Conservation (phyloP, 2,329 filamentous ascomycete species). For the Exserohilum turcica region DNA sequence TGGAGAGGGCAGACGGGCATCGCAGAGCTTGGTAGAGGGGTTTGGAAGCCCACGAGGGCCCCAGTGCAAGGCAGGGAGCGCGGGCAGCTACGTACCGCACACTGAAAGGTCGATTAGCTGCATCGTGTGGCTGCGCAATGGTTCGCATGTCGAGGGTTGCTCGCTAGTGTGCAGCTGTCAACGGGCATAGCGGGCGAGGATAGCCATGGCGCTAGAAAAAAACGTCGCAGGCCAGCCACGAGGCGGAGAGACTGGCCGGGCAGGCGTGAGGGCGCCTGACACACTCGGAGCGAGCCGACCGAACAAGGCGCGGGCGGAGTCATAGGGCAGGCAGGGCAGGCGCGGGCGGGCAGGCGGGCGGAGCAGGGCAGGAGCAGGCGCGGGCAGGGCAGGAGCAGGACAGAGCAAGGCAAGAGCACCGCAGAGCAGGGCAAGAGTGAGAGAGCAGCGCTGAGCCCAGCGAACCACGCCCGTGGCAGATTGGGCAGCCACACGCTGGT, state of each 20-base stretch:
- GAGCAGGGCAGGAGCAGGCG: no score
- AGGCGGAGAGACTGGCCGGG: conserved; percentile 11
- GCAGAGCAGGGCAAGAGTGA: no score
- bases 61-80: not conserved
- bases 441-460: no score
- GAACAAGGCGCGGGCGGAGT: conserved; percentile 23
- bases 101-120: conserved; percentile 13
- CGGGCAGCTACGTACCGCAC: not conserved
- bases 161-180: conserved; percentile 26
- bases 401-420: no score
- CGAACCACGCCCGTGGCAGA: conserved; percentile 5
- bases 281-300: conserved; percentile 28
- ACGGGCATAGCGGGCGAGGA: conserved; percentile 35
- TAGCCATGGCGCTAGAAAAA: conserved; percentile 32
- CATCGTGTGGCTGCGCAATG: conserved; percentile 17
- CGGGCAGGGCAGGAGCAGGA: no score
- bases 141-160: conserved; percentile 10
- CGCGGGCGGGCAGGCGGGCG: no score
- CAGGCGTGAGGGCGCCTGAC: conserved; percentile 8
- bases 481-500: conserved; percentile 1
- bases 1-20: conserved; percentile 9
- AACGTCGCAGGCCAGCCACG: not conserved
- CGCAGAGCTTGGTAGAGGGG: conserved; percentile 17
- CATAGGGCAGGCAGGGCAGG: conserved; percentile 23
- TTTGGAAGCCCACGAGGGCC: not conserved